Evolutionary conservation across 2,329 filamentous ascomycete genomes (phyloP), one percentile per base, ranked within the genome.

Genomic region (Aureobasidium sp.): DNA sequence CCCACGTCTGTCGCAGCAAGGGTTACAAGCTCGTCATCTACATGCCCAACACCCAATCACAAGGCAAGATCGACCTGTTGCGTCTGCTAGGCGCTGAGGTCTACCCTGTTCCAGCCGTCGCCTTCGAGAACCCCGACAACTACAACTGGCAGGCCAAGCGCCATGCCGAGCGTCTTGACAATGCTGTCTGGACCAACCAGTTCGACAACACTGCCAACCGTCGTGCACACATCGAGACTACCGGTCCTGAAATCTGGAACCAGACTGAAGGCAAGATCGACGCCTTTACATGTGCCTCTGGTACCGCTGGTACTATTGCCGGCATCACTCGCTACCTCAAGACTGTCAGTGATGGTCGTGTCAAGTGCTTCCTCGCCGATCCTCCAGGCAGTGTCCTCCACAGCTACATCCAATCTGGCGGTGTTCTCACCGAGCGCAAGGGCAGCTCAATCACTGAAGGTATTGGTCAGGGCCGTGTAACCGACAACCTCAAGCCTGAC

Each of bases 41-140:
- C 85, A 97, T 99, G 94, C 94, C 94, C 69, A 89, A 99, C 81
- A 97, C 93, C 53, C 94, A 97, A 78, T 96, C 92, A 25, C 93
- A 96, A 78, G 94, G 92, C 73, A 99, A 99, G 81, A 90, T 99
- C 72, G 94, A 97, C 75, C 82, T 99, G 59, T 80, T 99, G 66
- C 84, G 93, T 9, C 81, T 97, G 39, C 83, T 99, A 10, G 94
- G 94, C 66, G 94, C 94, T 30, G 92, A 97, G 76, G 94, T 99
- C 37, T 89, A 96, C 77, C 92, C 94, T 21, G 94, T 99, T 0
- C 94, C 94, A 16, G 94, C 93, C 8, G 94, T 97, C 16, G 88
- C 94, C 3, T 97, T 96, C 71, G 92, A 97, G 65, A 90, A 97
- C 78, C 90, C 91, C 16, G 81, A 91, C 48, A 99, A 99, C 78